Conservation (phyloP, 2,329 filamentous ascomycete species). For the Hortaea werneckii region DNA sequence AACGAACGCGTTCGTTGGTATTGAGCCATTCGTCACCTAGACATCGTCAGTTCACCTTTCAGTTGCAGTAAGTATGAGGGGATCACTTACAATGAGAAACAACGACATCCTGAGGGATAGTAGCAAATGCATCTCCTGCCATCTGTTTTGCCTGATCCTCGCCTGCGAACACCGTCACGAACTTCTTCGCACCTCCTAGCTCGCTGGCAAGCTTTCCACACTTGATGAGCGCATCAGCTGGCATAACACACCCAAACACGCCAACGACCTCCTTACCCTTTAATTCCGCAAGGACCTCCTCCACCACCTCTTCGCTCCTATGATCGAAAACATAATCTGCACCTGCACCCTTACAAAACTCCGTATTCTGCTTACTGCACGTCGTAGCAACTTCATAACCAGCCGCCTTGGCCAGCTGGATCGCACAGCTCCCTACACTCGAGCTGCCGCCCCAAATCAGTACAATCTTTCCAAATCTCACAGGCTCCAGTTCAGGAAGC, state of each 20-base stretch:
- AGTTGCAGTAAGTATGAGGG: no score
- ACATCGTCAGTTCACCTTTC: no score
- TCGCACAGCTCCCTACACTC: constrained; percentile 41
- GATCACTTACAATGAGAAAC: not conserved
- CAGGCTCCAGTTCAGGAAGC: not conserved
- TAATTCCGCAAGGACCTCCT: constrained; percentile 2
- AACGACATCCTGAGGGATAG: not conserved
- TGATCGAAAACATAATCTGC: constrained; percentile 43
- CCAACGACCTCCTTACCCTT: constrained; percentile 8
- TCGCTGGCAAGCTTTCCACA: not conserved
- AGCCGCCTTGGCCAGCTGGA: constrained; percentile 42
- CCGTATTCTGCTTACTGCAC: constrained; percentile 29
- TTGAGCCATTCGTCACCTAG: not conserved
- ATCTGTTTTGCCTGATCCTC: constrained; percentile 12
- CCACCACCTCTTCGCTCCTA: constrained; percentile 25
- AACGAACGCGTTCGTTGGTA: not conserved
- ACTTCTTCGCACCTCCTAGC: not conserved
- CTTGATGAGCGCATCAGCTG: constrained; percentile 13
- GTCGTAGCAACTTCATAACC: constrained; percentile 32
- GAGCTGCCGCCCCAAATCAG: constrained; percentile 45
- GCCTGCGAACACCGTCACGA: constrained; percentile 9
- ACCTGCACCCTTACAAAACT: constrained; percentile 30
- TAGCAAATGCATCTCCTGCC: constrained; percentile 1
- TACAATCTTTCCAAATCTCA: constrained; percentile 24
- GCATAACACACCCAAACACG: constrained; percentile 15